A percentile compares a stretch with the other conserved stretches of the same genome.
These are phyloP conservation scores for Fusarium globosum DNA, from an alignment of 2,329 filamentous ascomycete species.

Conservation along the genomic window DNA sequence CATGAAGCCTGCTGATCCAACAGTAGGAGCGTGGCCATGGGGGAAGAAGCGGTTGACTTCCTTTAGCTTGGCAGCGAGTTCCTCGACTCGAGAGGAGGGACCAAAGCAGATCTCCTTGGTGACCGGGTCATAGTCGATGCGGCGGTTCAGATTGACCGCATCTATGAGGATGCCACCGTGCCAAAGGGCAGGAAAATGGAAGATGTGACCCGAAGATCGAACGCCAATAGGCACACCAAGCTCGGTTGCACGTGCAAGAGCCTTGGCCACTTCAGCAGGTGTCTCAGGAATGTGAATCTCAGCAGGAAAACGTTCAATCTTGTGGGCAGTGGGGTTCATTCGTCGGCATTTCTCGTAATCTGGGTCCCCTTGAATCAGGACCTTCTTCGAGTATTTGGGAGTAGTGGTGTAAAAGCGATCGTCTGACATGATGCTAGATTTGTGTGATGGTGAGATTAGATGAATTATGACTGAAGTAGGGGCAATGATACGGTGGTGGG, in stretches of 20 bases:
- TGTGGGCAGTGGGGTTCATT: neutral
- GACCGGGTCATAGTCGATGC: constrained; percentile 3
- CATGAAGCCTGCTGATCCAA: constrained; percentile 15
- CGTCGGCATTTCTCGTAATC: constrained; percentile 3
- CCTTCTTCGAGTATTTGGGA: neutral
- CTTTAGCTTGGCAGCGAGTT: neutral
- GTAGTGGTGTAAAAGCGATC: neutral
- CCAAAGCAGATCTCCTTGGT: constrained; percentile 9
- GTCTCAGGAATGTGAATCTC: constrained; percentile 12
- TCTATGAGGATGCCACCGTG: constrained; percentile 13
- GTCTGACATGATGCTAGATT: neutral
- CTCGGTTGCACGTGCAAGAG: constrained; percentile 9
- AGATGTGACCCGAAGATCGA: constrained; percentile 19
- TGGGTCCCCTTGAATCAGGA: neutral
- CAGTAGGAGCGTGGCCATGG: constrained; percentile 4
- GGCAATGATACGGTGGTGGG: neutral
- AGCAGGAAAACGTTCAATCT: neutral
- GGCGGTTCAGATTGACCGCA: constrained; percentile 11
- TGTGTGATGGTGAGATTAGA: neutral
- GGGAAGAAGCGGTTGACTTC: constrained; percentile 13
- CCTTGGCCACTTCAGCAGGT: constrained; percentile 4
- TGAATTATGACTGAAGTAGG: neutral
- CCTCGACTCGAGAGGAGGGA: constrained; percentile 6
- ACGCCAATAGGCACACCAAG: constrained; percentile 7
- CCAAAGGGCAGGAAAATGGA: constrained; percentile 1